These are phyloP conservation scores for Penicillium bialowiezense DNA, from an alignment of 495 filamentous ascomycete genomes.

Conservation along the genomic window DNA sequence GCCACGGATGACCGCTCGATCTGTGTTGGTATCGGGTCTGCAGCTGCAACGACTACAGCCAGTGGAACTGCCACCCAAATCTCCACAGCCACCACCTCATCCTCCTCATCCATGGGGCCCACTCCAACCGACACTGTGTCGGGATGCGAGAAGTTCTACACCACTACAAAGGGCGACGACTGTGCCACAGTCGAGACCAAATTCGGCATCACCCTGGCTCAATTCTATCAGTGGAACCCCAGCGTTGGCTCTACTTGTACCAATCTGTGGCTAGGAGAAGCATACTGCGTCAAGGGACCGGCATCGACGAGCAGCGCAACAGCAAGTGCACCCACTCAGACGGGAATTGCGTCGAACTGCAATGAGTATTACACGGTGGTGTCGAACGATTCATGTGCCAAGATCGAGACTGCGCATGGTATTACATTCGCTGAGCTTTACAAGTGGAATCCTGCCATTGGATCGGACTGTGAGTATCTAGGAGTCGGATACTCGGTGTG, in stretches of 20 bases:
- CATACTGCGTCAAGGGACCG: neutral
- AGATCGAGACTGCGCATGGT: slow-evolving; percentile 21
- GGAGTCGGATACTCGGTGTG: slow-evolving; percentile 19
- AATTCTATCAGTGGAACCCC: neutral
- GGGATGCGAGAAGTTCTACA: slow-evolving; percentile 6
- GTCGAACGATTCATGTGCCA: slow-evolving; percentile 29
- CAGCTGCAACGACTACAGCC: neutral
- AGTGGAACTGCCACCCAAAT: neutral
- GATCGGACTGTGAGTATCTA: slow-evolving; percentile 13
- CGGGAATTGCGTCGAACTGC: slow-evolving; percentile 23
- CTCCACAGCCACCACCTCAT: neutral
- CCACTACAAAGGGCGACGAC: neutral
- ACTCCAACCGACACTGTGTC: neutral
- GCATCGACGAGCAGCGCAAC: neutral
- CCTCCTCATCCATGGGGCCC: neutral
- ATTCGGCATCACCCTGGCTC: neutral
- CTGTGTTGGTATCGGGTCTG: neutral
- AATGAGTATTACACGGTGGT: slow-evolving; percentile 32
- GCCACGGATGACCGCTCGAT: neutral
- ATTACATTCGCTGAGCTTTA: slow-evolving; percentile 17
- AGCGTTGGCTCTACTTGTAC: neutral
- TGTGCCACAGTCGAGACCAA: neutral
- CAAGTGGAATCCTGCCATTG: slow-evolving; percentile 33
- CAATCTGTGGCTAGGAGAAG: neutral
- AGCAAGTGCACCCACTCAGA: neutral